Evolutionary conservation across 305 asterid genomes (phyloP).

Genomic region (Rubia occidens): DNA sequence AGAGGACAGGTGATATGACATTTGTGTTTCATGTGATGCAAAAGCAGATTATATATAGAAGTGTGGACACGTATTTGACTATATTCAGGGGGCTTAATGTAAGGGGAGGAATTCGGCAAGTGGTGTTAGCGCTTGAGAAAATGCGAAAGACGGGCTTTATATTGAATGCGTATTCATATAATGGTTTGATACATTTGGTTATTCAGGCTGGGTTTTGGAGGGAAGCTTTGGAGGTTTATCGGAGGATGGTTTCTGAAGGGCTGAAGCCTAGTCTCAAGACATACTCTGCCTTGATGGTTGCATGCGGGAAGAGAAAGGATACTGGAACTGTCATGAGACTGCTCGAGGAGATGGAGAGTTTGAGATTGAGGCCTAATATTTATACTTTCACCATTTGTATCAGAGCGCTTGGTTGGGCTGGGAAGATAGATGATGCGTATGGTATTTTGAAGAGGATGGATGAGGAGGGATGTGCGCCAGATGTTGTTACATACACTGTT

Average conservation of each 20-base stretch:
- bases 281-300: slow-evolving; percentile 90
- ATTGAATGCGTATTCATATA: slow-evolving; percentile 84
- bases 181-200: slow-evolving; percentile 86
- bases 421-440: slow-evolving; percentile 65
- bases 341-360: slow-evolving; percentile 64
- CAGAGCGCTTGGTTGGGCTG: slow-evolving; percentile 83
- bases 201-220: slow-evolving; percentile 61
- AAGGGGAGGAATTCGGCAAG: slow-evolving; percentile 67
- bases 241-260: slow-evolving; percentile 68
- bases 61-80: slow-evolving; percentile 62
- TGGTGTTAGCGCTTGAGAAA: slow-evolving; percentile 63
- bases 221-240: slow-evolving; percentile 59
- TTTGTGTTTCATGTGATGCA: slow-evolving; percentile 87
- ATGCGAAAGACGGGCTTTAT: slow-evolving; percentile 55
- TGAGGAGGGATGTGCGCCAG: slow-evolving; percentile 77
- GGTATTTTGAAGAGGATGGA: slow-evolving; percentile 70
- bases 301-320: slow-evolving; percentile 74
- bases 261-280: slow-evolving; percentile 87
- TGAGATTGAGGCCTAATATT: slow-evolving; percentile 83
- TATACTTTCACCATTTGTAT: slow-evolving; percentile 89
- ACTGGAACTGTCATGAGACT: slow-evolving; percentile 64
- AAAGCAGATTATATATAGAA: slow-evolving; percentile 71
- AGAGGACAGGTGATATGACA: slow-evolving; percentile 52
- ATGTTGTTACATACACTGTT: slow-evolving; percentile 85
- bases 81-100: slow-evolving; percentile 57